These are phyloP conservation scores for Botrytis pseudocinerea DNA, from an alignment of 2,329 filamentous ascomycete genomes.

Conservation along the genomic window DNA sequence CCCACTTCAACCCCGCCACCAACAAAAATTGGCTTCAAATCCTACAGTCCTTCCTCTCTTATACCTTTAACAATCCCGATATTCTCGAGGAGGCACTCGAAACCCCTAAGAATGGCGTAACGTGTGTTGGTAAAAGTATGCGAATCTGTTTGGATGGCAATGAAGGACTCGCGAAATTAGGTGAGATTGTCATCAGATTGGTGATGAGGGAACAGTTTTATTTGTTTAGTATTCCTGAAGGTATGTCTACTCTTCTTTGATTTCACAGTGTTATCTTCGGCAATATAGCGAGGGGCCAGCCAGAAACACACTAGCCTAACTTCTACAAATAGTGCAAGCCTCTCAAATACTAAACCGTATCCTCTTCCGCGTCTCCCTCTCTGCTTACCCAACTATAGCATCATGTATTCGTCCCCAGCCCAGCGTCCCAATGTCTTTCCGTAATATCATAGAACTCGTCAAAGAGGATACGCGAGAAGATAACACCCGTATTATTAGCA, in stretches of 20 bases:
- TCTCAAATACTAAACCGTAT: not conserved
- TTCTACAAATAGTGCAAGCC: not conserved
- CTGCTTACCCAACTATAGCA: not conserved
- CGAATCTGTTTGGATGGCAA: conserved; percentile 30
- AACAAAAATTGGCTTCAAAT: conserved; percentile 20
- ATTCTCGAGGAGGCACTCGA: conserved; percentile 34
- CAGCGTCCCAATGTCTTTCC: not conserved
- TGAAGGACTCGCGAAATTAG: conserved; percentile 28
- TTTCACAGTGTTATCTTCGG: not conserved
- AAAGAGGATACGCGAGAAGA: conserved; percentile 30
- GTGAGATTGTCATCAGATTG: conserved; percentile 29
- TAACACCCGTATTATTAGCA: conserved; percentile 24
- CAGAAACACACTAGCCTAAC: not conserved
- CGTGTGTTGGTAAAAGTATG: conserved; percentile 25
- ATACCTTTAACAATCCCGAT: conserved; percentile 29
- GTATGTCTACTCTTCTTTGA: conserved; percentile 8
- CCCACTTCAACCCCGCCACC: not conserved
- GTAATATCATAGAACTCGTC: conserved; percentile 12
- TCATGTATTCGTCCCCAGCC: conserved; percentile 8
- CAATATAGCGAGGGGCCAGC: not conserved
- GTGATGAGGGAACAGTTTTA: conserved; percentile 31
- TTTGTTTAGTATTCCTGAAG: conserved; percentile 24
- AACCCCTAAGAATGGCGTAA: conserved; percentile 27
- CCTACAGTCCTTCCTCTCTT: conserved; percentile 27
- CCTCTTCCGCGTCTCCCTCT: not conserved